Conservation (phyloP, 768 basidiomycete species). For the Boletus tomentosulus region DNA sequence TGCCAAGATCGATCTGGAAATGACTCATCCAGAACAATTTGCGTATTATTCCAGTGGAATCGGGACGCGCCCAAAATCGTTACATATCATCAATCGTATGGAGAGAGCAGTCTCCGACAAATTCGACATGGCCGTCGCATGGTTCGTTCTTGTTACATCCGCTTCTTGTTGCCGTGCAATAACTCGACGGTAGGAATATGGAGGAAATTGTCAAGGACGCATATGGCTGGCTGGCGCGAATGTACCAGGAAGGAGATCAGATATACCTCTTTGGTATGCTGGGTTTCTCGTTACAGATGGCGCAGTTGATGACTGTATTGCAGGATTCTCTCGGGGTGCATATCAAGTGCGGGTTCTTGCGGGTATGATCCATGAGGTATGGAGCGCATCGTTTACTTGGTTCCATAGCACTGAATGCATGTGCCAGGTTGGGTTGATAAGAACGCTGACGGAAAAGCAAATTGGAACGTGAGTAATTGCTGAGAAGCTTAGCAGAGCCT, state of each 20-base stretch:
- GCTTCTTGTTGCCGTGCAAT: neutral
- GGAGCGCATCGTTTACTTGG: neutral
- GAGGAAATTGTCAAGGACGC: constrained; percentile 31
- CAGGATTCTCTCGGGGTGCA: constrained; percentile 42
- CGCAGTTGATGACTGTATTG: neutral
- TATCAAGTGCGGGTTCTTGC: constrained; percentile 38
- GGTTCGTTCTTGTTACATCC: constrained; percentile 21
- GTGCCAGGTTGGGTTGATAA: constrained; percentile 32
- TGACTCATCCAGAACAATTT: constrained; percentile 18
- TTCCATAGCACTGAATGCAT: neutral
- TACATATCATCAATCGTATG: constrained; percentile 20
- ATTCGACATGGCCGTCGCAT: constrained; percentile 37
- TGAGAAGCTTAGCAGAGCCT: too few species aligned
- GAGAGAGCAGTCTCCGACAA: constrained; percentile 18
- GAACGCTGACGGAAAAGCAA: constrained; percentile 30
- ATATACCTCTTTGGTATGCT: constrained; percentile 34
- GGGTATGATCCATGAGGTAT: constrained; percentile 36
- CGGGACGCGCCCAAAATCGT: constrained; percentile 31
- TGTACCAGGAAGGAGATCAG: constrained; percentile 16
- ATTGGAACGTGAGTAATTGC: constrained; percentile 23
- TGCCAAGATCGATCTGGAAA: constrained; percentile 21
- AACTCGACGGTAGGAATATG: constrained; percentile 28
- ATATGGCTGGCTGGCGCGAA: constrained; percentile 2
- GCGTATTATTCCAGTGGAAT: constrained; percentile 39
- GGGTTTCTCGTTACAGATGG: neutral